These are phyloP conservation scores for Hypomyces perniciosus DNA, from an alignment of 2,329 filamentous ascomycete species.

Conservation along the genomic window DNA sequence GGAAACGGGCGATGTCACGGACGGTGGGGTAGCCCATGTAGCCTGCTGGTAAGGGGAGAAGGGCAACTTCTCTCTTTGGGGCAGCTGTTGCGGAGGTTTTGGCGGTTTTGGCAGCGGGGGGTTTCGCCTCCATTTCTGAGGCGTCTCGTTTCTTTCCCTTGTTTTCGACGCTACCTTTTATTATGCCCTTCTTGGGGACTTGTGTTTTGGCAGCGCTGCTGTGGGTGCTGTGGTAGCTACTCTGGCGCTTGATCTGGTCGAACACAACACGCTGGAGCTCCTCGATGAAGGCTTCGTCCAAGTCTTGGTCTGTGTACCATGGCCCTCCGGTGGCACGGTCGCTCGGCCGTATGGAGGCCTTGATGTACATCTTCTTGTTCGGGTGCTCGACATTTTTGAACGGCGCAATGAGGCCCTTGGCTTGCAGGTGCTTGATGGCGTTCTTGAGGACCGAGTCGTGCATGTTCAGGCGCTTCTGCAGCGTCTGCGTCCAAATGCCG, in stretches of 20 bases:
- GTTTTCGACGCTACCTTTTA: slow-evolving; percentile 41
- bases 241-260: slow-evolving; percentile 63
- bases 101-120: slow-evolving; percentile 13
- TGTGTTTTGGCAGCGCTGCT: slow-evolving; percentile 32
- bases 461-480: slow-evolving; percentile 73
- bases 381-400: slow-evolving; percentile 91
- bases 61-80: slow-evolving; percentile 30
- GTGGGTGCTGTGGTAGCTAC: slow-evolving; percentile 55
- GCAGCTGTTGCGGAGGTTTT: slow-evolving; percentile 18
- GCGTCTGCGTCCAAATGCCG: slow-evolving; percentile 85
- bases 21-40: slow-evolving; percentile 78
- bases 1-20: slow-evolving; percentile 66
- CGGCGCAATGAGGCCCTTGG: slow-evolving; percentile 74
- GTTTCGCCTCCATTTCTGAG: slow-evolving; percentile 25
- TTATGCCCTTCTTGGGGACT: slow-evolving; percentile 50
- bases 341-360: slow-evolving; percentile 73
- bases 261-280: slow-evolving; percentile 68
- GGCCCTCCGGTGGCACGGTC: slow-evolving; percentile 89
- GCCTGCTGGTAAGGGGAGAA: slow-evolving; percentile 54
- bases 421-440: slow-evolving; percentile 76
- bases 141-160: slow-evolving; percentile 48
- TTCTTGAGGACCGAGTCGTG: slow-evolving; percentile 78
- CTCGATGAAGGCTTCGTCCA: slow-evolving; percentile 84
- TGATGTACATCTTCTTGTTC: slow-evolving; percentile 93
- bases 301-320: slow-evolving; percentile 87